These are phyloP conservation scores for Petunia secreta DNA, from an alignment of 257 asterid genomes.

Conservation along the genomic window DNA sequence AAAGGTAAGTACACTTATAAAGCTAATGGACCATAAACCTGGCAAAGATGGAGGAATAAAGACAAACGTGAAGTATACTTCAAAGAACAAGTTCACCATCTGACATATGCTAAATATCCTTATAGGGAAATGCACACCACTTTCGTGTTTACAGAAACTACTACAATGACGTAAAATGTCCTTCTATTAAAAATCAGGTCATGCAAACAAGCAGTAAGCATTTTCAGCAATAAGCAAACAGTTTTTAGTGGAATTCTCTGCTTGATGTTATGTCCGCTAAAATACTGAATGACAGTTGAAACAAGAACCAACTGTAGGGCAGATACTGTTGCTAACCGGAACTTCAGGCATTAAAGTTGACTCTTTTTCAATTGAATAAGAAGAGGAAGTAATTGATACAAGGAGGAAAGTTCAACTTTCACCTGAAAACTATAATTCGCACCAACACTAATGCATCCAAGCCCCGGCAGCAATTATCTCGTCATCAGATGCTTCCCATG, in stretches of 20 bases:
- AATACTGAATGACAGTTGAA: not conserved
- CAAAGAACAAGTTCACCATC: constrained; percentile 15
- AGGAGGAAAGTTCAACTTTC: constrained; percentile 4
- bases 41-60: not conserved
- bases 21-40: constrained; percentile 18
- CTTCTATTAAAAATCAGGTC: not conserved
- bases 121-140: not conserved
- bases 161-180: not conserved
- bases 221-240: constrained; percentile 1
- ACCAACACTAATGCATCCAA: constrained; percentile 51
- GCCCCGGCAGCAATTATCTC: constrained; percentile 41
- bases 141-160: not conserved
- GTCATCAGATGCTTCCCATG: constrained; percentile 49
- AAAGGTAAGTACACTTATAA: constrained; percentile 16
- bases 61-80: not conserved
- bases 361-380: not conserved
- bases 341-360: not conserved
- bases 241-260: constrained; percentile 1
- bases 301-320: not conserved
- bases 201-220: constrained; percentile 6
- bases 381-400: not conserved
- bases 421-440: constrained; percentile 45
- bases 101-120: constrained; percentile 1
- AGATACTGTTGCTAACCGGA: not conserved
- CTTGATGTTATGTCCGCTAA: not conserved